Conservation (phyloP, 108 stramenopile species). For the Fistulifera solaris region DNA sequence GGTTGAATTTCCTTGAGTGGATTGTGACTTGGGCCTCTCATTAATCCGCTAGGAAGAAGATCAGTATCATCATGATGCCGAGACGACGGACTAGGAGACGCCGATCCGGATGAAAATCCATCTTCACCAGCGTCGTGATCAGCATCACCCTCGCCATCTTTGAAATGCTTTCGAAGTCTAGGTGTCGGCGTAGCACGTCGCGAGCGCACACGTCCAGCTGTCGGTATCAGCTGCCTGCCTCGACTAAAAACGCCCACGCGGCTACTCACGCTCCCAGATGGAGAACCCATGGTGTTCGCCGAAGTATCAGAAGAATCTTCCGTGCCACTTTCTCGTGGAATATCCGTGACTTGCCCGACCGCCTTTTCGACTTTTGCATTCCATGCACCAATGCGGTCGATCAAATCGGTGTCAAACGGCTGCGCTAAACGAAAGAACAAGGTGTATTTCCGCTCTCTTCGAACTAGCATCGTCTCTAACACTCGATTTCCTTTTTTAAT, state of each 20-base stretch:
- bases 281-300: constrained; percentile 21
- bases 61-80: not conserved
- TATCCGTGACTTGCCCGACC: constrained; percentile 55
- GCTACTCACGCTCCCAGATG: constrained; percentile 23
- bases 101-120: constrained; percentile 47
- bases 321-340: constrained; percentile 9
- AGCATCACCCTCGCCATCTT: constrained; percentile 11
- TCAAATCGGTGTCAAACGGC: constrained; percentile 37
- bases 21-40: constrained; percentile 4
- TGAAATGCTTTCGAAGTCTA: constrained; percentile 27
- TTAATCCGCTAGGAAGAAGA: not conserved
- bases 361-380: constrained; percentile 78
- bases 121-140: constrained; percentile 45
- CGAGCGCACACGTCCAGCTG: constrained; percentile 64
- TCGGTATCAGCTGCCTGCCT: constrained; percentile 67
- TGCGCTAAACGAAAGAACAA: constrained; percentile 66
- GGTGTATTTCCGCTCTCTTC: constrained; percentile 66
- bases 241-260: constrained; percentile 47
- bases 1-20: constrained; percentile 20
- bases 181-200: constrained; percentile 80
- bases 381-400: constrained; percentile 65
- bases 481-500: constrained; percentile 84
- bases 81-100: constrained; percentile 9
- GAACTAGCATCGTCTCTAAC: constrained; percentile 66
- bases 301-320: constrained; percentile 25